Evolutionary conservation across 176 grass and related monocot species (phyloP).

Genomic region (Musa troglodytarum): DNA sequence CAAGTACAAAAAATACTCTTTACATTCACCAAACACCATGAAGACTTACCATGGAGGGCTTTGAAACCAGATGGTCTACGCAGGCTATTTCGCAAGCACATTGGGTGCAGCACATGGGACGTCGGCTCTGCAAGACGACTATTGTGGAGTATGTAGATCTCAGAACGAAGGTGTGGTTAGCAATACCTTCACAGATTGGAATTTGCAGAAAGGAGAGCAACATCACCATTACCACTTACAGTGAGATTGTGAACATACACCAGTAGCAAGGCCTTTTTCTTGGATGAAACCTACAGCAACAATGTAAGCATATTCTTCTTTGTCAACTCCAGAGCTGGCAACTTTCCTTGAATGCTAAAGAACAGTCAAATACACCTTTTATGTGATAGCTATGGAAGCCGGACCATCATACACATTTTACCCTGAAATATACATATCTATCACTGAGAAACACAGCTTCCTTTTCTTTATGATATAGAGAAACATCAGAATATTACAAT

Average conservation of each 20-base stretch:
- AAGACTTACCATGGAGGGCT: background rate
- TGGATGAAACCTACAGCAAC: background rate
- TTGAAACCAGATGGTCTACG: background rate
- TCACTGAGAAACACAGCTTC: background rate
- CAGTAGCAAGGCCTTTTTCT: background rate
- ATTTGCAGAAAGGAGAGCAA: background rate
- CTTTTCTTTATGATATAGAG: conserved; percentile 8
- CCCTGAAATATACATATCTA: conserved; percentile 30
- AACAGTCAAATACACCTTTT: background rate
- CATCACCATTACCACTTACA: background rate
- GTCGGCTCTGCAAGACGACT: no score
- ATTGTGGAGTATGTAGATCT: no score
- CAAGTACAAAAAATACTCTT: background rate
- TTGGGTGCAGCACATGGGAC: background rate
- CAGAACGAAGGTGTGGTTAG: no score
- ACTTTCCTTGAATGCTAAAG: background rate
- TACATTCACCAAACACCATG: background rate
- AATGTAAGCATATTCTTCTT: background rate
- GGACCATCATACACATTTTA: conserved; percentile 28
- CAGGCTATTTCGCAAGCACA: background rate
- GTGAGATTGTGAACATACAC: background rate
- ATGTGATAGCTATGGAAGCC: background rate
- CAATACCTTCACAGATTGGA: background rate
- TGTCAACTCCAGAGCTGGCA: background rate
- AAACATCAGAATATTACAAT: background rate